Evolutionary conservation across 768 basidiomycete genomes (phyloP), one percentile per base, ranked within the genome.

Genomic region (Glaciozyma martinii): DNA sequence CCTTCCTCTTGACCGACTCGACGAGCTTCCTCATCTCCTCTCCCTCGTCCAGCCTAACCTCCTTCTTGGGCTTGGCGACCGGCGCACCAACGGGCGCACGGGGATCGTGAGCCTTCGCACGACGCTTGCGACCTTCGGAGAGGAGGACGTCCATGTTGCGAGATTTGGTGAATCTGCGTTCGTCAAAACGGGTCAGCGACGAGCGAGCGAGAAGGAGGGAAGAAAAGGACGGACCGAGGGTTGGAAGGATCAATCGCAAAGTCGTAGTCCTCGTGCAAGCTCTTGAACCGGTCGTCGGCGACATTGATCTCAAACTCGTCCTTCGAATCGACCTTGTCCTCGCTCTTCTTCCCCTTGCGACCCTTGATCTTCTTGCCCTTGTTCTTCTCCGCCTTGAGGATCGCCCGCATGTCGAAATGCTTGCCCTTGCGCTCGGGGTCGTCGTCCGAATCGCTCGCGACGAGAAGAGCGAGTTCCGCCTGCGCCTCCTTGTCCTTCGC

Each of bases 241-340:
- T 97, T 89, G 60, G 84, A 88, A 25, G 95, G 94, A 76, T 99
- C 95, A 70, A 99, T 92, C 0, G 94, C 93, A 70, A 89, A 98
- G 40, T 86, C 83, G 72, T 89, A 85, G 73, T 97, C 87, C 71
- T 95, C 90, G 72, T 91, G 88, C 52, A 98, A 74, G 27, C 82
- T 86, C 74, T 84, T 84, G 81, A 98, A 98, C 21, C 95, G 86
- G 15, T 86, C 83, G 73, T 99, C 95, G 71, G 82, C 82, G 66
- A 92, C 85, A 74, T 99, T 80, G 72, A 98, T 84, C 50, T 80
- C 76, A 76, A 98, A 98, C 65, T 85, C 83, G 59, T 86, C 85
- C 74, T 94, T 89, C 37, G 83, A 76, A 71, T 91, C 90, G 55
- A 77, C 76, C 33, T 82, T 81, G 21, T 61, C 70, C 27, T 82